A percentile compares a stretch with the other conserved stretches of the same genome.
These are phyloP conservation scores for Akanthomyces muscarius DNA, from an alignment of 2,329 filamentous ascomycete genomes.

Conservation along the genomic window DNA sequence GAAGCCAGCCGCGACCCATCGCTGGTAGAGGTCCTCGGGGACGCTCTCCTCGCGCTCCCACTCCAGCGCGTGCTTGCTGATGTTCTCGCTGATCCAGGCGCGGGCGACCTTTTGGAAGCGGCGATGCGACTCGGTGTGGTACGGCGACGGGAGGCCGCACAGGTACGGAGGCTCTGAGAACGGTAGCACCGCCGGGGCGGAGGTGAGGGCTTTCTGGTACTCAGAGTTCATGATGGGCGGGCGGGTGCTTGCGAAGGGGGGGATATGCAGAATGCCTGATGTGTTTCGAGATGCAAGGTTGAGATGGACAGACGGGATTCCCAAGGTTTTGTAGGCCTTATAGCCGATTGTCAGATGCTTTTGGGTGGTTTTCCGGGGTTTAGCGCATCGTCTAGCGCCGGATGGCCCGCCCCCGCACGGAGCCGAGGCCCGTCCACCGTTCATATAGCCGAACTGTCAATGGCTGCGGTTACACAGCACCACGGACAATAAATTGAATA, in stretches of 20 bases:
- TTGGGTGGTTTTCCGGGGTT: neutral
- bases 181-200: constrained; percentile 35
- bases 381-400: constrained; percentile 8
- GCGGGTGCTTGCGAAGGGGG: too few relatives aligned
- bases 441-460: constrained; percentile 12
- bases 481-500: neutral
- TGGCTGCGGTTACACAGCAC: neutral
- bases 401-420: constrained; percentile 5
- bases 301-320: neutral
- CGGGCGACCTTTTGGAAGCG: constrained; percentile 65
- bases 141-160: constrained; percentile 64
- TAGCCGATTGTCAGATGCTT: constrained; percentile 14
- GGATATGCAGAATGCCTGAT: neutral
- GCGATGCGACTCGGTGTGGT: constrained; percentile 62
- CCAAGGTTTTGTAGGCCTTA: neutral
- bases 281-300: neutral
- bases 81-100: constrained; percentile 60
- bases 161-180: constrained; percentile 72
- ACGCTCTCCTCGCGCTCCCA: constrained; percentile 66
- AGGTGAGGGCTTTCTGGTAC: constrained; percentile 13
- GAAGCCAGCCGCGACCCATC: constrained; percentile 59
- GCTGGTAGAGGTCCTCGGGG: constrained; percentile 53
- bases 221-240: constrained; percentile 14
- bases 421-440: constrained; percentile 10
- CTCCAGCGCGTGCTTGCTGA: constrained; percentile 59